phyloP scores from a whole-genome alignment of 2,329 filamentous ascomycete species.

The Fusarium fracticaudum region DNA sequence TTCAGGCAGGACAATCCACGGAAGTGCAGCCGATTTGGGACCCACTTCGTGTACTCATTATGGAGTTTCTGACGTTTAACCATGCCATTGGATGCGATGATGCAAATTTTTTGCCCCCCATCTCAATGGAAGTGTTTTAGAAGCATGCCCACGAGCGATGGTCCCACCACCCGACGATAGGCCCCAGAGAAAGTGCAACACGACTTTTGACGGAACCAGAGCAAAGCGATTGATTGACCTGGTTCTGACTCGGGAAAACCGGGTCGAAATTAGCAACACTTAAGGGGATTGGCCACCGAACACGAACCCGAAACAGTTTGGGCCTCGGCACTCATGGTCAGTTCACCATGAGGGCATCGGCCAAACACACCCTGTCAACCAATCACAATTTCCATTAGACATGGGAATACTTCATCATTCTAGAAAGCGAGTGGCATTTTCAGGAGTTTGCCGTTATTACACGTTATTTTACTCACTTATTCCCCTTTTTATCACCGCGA shows the following conservation, averaged over 20 bases:
- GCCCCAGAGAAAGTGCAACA: slow-evolving; percentile 11
- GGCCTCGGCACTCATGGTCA: slow-evolving; percentile 20
- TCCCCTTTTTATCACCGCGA: slow-evolving; percentile 30
- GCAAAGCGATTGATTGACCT: slow-evolving; percentile 18
- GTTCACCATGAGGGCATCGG: slow-evolving; percentile 9
- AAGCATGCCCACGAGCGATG: slow-evolving; percentile 27
- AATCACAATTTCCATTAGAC: slow-evolving; percentile 35
- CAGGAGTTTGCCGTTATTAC: slow-evolving; percentile 36
- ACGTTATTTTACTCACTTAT: slow-evolving; percentile 27
- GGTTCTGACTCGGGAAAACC: slow-evolving; percentile 32
- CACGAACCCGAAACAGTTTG: slow-evolving; percentile 28
- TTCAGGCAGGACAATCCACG: slow-evolving; percentile 35
- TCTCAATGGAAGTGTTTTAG: slow-evolving; percentile 42
- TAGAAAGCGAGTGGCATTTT: slow-evolving; percentile 41
- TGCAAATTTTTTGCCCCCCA: slow-evolving; percentile 42
- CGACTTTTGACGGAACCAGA: slow-evolving; percentile 12
- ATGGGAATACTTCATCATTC: slow-evolving; percentile 34
- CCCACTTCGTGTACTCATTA: slow-evolving; percentile 22
- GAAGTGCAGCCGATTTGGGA: slow-evolving; percentile 22
- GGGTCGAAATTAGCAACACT: slow-evolving; percentile 7
- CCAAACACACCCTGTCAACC: slow-evolving; percentile 14
- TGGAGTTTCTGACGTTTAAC: slow-evolving; percentile 25
- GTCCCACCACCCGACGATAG: slow-evolving; percentile 36
- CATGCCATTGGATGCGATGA: slow-evolving; percentile 41
- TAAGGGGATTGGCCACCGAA: slow-evolving; percentile 15